Conservation (phyloP, 2,329 filamentous ascomycete genomes). For the Ceratocystis destructans region DNA sequence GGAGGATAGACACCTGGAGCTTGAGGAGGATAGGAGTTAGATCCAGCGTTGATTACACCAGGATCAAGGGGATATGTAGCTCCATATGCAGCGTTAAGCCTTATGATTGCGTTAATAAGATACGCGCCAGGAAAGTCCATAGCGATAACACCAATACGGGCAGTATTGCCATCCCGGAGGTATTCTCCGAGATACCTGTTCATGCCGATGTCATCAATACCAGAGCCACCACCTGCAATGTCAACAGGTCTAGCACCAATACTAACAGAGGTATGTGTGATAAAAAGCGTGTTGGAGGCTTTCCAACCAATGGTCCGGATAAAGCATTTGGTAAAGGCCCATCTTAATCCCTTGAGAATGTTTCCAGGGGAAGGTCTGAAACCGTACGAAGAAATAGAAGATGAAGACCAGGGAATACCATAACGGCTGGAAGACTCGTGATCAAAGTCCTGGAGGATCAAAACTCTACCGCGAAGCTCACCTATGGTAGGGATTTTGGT, state of each 20-base stretch:
- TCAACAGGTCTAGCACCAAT: conserved; percentile 29
- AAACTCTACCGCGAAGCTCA: conserved; percentile 31
- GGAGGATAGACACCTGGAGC: no score
- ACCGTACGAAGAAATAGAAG: conserved; percentile 34
- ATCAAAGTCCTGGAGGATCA: conserved; percentile 34
- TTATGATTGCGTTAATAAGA: conserved; percentile 31
- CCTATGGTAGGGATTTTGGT: conserved; percentile 29
- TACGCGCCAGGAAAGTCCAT: conserved; percentile 35
- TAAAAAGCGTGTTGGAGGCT: conserved; percentile 24
- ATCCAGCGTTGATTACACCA: no score
- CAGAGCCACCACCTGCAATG: conserved; percentile 31
- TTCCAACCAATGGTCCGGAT: conserved; percentile 24
- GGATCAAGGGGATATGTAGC: no score
- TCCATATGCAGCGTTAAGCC: conserved; percentile 25
- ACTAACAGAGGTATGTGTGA: conserved; percentile 3
- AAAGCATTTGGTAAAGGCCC: conserved; percentile 25
- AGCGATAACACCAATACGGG: conserved; percentile 34
- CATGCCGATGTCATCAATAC: conserved; percentile 27
- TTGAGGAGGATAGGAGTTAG: no score
- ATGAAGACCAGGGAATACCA: conserved; percentile 33
- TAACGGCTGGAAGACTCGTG: conserved; percentile 24
- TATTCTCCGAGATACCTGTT: conserved; percentile 36
- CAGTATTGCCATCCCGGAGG: conserved; percentile 23
- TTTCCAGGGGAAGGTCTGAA: conserved; percentile 30
- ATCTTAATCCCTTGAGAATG: conserved; percentile 26